Base-by-base conservation (phyloP, 1,284 basidiomycete species). In the Ceratobasidium sp. region DNA sequence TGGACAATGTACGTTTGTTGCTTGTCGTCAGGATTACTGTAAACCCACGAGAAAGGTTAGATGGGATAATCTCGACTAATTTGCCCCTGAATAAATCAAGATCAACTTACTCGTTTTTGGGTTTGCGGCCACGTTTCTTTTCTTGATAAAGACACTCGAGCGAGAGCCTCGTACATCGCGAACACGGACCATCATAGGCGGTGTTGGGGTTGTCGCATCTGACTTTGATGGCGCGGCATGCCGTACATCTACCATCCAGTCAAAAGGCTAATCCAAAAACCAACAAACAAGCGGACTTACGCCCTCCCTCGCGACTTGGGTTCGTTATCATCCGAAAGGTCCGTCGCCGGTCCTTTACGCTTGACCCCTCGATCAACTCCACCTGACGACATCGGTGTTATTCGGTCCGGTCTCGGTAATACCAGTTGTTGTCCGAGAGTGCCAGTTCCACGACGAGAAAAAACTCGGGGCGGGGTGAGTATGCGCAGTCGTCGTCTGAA, bases 321-420 rank as follows among this genome's bases (percentile, higher is more conserved):
- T 45, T 67, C 62, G 62, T 50, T 67, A 25, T 67, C 62, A 54
- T 67, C 62, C 49, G 50, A 52, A 25, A 40, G 38, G 62, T 67
- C 60, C 15, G 60, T 52, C n/a, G 60, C 45, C 62, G 62, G 62
- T 53, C 49, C 64, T 55, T 67, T 67, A 20, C 62, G 62, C 50
- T 67, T 67, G 49, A 67, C 50, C 8, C 62, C 62, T 42, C 62
- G 62, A 67, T 67, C 62, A 31, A 47, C 56, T 29, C 62, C 62
- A 43, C 49, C 38, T 34, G 54, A 54, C 45, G 62, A 67, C 62
- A 67, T 62, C 43, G 29, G 27, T 31, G 25, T 53, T 40, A 43
- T 53, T 50, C 17, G 38, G 38, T 40, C 17, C 38, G 17, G 38
- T 40, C 38, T 8, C n/a, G n/a, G n/a, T n/a, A n/a, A n/a, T n/a